A percentile compares a stretch with the other conserved stretches of the same genome.
These are phyloP conservation scores for Didymella segeticola DNA, from an alignment of 2,329 filamentous ascomycete genomes.

Conservation along the genomic window DNA sequence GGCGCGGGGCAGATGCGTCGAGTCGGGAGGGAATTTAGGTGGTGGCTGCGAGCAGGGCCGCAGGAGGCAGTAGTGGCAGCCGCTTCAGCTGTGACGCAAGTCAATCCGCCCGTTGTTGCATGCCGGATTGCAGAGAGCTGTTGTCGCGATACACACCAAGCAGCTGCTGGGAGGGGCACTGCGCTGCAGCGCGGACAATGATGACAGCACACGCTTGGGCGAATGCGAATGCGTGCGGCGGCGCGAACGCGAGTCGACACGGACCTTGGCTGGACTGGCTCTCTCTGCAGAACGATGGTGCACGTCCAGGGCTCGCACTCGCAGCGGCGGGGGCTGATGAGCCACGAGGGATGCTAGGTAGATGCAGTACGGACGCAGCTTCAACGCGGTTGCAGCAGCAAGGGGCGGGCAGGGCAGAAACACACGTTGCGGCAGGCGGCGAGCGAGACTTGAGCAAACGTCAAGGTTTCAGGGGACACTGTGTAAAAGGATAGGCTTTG, in stretches of 20 bases:
- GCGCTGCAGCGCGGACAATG: constrained; percentile 18
- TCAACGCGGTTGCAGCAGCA: constrained; percentile 15
- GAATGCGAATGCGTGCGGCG: constrained; percentile 12
- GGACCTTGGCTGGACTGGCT: constrained; percentile 11
- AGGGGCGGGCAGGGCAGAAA: constrained; percentile 6
- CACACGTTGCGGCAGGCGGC: constrained; percentile 4
- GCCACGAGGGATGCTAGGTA: constrained; percentile 20
- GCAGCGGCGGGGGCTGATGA: constrained; percentile 25
- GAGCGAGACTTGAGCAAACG: neutral
- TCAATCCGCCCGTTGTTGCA: constrained; percentile 42
- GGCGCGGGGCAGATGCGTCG: constrained; percentile 14
- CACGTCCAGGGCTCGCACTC: constrained; percentile 16
- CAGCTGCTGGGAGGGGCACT: constrained; percentile 15
- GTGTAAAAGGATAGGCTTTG: constrained; percentile 17
- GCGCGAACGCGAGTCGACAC: constrained; percentile 27
- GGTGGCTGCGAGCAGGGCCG: constrained; percentile 25
- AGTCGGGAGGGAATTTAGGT: constrained; percentile 14
- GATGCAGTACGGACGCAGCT: constrained; percentile 19
- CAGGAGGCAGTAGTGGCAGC: constrained; percentile 29
- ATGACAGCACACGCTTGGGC: constrained; percentile 10
- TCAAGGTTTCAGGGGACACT: neutral
- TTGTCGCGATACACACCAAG: constrained; percentile 14
- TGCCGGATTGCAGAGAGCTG: constrained; percentile 32
- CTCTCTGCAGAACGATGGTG: constrained; percentile 17
- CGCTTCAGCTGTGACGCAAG: constrained; percentile 46